Percentiles rank a stretch among this genome's conserved stretches.
These are phyloP conservation scores for Ceriops zippeliana DNA, from an alignment of 345 rosid species.

Conservation along the genomic window DNA sequence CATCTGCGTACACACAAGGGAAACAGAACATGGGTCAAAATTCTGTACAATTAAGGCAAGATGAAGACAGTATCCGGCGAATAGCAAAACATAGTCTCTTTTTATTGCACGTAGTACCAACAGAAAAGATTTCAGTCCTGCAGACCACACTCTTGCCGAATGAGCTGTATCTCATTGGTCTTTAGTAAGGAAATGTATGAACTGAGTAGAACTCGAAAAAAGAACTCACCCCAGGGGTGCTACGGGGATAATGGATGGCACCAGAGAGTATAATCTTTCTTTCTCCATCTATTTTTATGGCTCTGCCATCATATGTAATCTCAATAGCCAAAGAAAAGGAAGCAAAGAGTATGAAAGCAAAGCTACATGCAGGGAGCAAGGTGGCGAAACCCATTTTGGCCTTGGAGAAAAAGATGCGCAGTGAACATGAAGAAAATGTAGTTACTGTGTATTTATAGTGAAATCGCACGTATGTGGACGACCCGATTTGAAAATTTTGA, in stretches of 20 bases:
- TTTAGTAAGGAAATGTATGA: neutral
- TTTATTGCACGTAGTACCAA: too few relatives aligned
- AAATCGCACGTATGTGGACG: too few relatives aligned
- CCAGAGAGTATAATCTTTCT: constrained; percentile 10
- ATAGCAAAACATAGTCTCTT: too few relatives aligned
- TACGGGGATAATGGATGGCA: constrained; percentile 18
- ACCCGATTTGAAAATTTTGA: too few relatives aligned
- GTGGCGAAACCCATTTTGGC: too few relatives aligned
- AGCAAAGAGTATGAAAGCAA: neutral
- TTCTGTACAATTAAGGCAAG: neutral
- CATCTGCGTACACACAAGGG: constrained; percentile 7
- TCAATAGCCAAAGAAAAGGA: neutral
- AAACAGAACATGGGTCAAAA: neutral
- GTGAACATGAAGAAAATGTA: too few relatives aligned
- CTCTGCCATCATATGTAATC: neutral
- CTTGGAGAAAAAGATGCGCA: too few relatives aligned
- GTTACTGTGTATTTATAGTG: too few relatives aligned
- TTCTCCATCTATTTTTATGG: constrained; percentile 4
- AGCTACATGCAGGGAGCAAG: neutral
- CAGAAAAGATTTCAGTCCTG: too few relatives aligned
- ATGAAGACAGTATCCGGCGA: too few relatives aligned
- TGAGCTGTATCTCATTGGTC: too few relatives aligned
- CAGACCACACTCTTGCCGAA: too few relatives aligned
- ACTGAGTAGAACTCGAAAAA: neutral
- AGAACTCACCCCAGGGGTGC: constrained; percentile 15